Evolutionary conservation across 2,329 filamentous ascomycete genomes (phyloP).

Genomic region (Xylaria digitata): DNA sequence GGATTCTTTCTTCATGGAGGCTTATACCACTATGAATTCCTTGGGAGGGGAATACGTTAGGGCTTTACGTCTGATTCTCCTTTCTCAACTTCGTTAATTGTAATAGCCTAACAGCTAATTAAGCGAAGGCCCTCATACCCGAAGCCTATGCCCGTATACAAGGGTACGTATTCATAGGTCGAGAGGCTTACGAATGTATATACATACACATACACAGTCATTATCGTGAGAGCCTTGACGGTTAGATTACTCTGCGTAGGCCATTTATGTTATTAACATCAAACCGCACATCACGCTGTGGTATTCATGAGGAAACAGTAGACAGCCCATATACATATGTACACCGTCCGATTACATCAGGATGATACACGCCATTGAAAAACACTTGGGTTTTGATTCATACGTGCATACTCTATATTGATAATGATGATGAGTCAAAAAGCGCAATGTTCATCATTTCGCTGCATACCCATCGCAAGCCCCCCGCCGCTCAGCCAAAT

Average conservation of each 20-base stretch:
- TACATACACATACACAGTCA: not conserved
- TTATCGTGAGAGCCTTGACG: too few species aligned
- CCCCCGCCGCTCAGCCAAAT: conserved; percentile 42
- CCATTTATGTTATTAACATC: not conserved
- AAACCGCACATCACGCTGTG: not conserved
- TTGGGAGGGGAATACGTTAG: not conserved
- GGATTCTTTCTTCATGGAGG: not conserved
- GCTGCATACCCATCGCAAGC: conserved; percentile 39
- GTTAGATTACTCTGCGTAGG: not conserved
- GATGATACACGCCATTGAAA: not conserved
- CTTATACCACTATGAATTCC: not conserved
- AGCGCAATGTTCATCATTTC: conserved; percentile 42
- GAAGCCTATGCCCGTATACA: not conserved
- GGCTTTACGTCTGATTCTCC: not conserved
- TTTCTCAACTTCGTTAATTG: not conserved
- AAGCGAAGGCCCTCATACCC: not conserved
- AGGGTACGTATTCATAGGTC: not conserved
- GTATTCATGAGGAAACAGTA: not conserved
- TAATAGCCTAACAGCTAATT: not conserved
- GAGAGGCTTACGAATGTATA: too few species aligned
- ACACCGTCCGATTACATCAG: not conserved
- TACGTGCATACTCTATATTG: conserved; percentile 42
- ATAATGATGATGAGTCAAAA: conserved; percentile 36
- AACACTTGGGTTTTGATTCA: conserved; percentile 36
- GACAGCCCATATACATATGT: not conserved